Base-by-base conservation (phyloP, 139 green algal genomes). In the Raphidocelis subcapitata region DNA sequence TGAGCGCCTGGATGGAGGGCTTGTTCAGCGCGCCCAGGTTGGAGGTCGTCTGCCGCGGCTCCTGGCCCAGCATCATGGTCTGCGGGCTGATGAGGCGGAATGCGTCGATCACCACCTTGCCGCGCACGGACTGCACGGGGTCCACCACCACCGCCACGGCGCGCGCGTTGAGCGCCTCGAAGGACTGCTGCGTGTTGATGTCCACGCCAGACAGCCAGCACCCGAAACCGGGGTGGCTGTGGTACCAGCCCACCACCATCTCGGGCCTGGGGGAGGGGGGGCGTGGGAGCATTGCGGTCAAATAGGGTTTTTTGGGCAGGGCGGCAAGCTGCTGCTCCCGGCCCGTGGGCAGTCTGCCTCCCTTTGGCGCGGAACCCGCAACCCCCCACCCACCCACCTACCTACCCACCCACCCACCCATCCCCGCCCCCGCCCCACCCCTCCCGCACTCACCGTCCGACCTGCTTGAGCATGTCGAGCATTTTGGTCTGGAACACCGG, bases 231-330 rank as follows among this genome's bases (percentile, higher is more conserved):
- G 96, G 96, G 81, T 99, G 96, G 51, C 81, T 93, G 85, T 99
- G 96, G 77, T 99, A 99, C 96, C 96, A 99, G 28, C 96, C 96
- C 15, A 99, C 96, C 47, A 99, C 96, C 96, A 99, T 99, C 82
- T 99, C 95, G 24, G 94, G 92, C 74, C 93, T 95, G 82, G 47
- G 65, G 41, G 41, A 8, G 41, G 8, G 12, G 41, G 12, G 41
- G 12, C 8, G 41, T 8, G 41, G 8, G 41, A 8, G 41, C 41
- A 49, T 49, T 8, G 8, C 41, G 41, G n/a, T n/a, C n/a, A n/a
- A n/a, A n/a, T n/a, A n/a, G n/a, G n/a, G n/a, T n/a, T n/a, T n/a
- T n/a, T n/a, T n/a, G n/a, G n/a, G n/a, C n/a, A n/a, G n/a, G n/a
- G n/a, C n/a, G n/a, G n/a, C n/a, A n/a, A n/a, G n/a, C n/a, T n/a